Evolutionary conservation across 2,329 filamentous ascomycete species (phyloP).

Genomic region (Penicillium sp.): DNA sequence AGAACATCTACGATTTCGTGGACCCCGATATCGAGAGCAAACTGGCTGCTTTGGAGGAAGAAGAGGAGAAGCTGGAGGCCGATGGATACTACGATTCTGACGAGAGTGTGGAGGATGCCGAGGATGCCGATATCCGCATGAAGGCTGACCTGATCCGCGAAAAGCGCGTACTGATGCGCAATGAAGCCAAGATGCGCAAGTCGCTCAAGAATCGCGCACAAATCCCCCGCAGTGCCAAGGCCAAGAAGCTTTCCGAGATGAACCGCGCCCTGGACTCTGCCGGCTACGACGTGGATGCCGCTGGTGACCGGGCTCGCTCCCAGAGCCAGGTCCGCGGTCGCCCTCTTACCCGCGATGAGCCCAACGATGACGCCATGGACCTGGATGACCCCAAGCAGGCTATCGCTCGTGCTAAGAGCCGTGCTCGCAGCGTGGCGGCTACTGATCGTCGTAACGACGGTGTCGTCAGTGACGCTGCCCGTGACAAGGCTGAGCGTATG

Average conservation of each 20-base stretch:
- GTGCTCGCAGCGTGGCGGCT: constrained; percentile 53
- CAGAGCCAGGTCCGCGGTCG: constrained; percentile 61
- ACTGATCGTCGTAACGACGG: constrained; percentile 45
- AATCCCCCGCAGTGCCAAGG: constrained; percentile 75
- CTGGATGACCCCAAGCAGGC: constrained; percentile 42
- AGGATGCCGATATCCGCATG: constrained; percentile 78
- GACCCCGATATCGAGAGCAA: constrained; percentile 95
- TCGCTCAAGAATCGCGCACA: constrained; percentile 93
- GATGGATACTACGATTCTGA: constrained; percentile 93
- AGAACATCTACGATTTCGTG: constrained; percentile 96
- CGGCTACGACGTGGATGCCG: constrained; percentile 74
- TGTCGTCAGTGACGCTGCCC: constrained; percentile 61
- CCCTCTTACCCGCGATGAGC: constrained; percentile 59
- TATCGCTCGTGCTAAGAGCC: constrained; percentile 67
- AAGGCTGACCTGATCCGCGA: constrained; percentile 95
- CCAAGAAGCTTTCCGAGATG: constrained; percentile 81
- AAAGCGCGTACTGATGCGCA: constrained; percentile 86
- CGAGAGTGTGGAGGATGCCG: constrained; percentile 74
- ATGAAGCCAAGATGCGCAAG: constrained; percentile 93
- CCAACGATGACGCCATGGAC: constrained; percentile 66
- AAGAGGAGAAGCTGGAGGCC: constrained; percentile 85
- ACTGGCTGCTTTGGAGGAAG: constrained; percentile 83
- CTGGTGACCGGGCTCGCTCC: constrained; percentile 66
- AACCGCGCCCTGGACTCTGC: constrained; percentile 78
- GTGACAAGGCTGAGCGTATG: constrained; percentile 77